Base-by-base conservation (phyloP, 2,329 filamentous ascomycete genomes). In the Tolypocladium sp. region DNA sequence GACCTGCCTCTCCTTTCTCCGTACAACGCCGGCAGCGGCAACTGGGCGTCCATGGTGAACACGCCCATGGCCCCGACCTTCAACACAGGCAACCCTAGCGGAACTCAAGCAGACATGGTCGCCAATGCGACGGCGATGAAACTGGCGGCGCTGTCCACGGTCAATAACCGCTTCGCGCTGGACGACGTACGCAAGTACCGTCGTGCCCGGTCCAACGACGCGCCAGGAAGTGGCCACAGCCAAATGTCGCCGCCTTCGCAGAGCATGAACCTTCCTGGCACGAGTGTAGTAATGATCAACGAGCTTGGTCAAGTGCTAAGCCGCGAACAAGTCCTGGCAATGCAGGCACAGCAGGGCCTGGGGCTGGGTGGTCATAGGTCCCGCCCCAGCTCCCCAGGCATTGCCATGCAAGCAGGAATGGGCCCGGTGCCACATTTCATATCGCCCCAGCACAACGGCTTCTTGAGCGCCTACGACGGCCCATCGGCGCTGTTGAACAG, bases 61-160 rank as follows among this genome's bases (percentile, higher is more conserved):
- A 99, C 94, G 2, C 94, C 94, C 2, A 95, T 97, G 89, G 90
- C 93, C 6, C 79, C 91, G 46, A 93, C 87, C 65, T 99, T 97
- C 74, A 88, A 82, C 63, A 76, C 80, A 20, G 67, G 64, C 58
- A 72, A 82, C 64, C 76, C 76, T 44, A 76, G 78, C 46, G 79
- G 79, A 54, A 87, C 83, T 59, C 92, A 97, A 72, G 92, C 92
- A 20, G 94, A 99, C 69, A 97, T 97, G 93, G 89, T 99, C 60
- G 94, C 94, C 60, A 99, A 97, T 71, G 94, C 94, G 33, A 97
- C 94, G 20, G 94, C 94, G 27, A 99, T 99, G 94, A 99, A 99
- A 74, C 83, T 99, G 57, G 94, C 94, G 53, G 94, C 94, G 22
- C 80, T 99, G 53, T 97, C 93, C 6, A 99, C 94, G 3, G 94